Evolutionary conservation across 192 early-diverging fungal species (phyloP), one percentile per base, ranked within the genome.

Genomic region (Entomortierella chlamydospora): DNA sequence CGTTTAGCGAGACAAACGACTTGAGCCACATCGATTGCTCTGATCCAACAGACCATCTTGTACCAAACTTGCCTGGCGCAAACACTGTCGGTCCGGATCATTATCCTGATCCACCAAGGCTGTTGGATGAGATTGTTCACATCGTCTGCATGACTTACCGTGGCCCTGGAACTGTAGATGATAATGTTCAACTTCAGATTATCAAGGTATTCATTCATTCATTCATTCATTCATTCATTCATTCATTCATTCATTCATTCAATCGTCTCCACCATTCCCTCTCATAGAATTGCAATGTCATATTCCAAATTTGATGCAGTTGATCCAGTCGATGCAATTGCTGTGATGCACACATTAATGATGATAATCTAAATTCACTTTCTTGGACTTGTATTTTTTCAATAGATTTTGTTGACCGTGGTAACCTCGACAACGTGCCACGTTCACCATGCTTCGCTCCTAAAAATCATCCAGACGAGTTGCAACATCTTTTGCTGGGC

Each of bases 401-500:
- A 31, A 5, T 59, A 79, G 74, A 70, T 79, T 41, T 56, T 84
- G 29, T 64, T 84, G 53, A 84, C 83, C 12, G 47, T 84, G 18
- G 83, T 84, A 23, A 84, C 83, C 18, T 70, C 83, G 12, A 64
- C 71, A 52, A 68, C 72, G 9, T 84, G 83, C 53, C 72, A 81
- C 13, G 83, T 84, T 42, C 83, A 84, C 54, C 78, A 81, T 52
- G 74, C 74, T 11, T 78, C 73, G 30, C 80, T 84, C 23, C 45
- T 84, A 17, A 84, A 84, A 50, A 77, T 84, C 57, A 81, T 84
- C 60, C 83, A 84, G 59, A 81, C 83, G 28, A 72, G 77, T 50
- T 84, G 79, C 64, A 84, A 84, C 29, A 81, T 84, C 10, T 84
- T 59, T 72, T 84, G 83, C 68, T 84, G 70, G 66, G 73, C 83